Evolutionary conservation across 495 filamentous ascomycete species (phyloP).

Genomic region (Melanomma pulvis-pyrius): DNA sequence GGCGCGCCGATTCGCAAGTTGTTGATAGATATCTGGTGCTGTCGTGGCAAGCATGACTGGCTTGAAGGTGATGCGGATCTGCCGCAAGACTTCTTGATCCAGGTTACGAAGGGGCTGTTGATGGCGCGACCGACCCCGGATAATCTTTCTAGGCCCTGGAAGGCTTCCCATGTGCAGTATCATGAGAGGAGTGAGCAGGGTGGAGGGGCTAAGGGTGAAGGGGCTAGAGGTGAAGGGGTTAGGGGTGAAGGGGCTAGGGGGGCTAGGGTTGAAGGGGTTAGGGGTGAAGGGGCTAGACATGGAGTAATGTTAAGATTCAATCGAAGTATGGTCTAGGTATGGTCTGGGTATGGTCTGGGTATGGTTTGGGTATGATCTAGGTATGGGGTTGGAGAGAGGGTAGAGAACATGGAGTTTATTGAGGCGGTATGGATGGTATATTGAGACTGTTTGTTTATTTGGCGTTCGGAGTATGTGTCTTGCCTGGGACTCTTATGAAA

Average conservation of each 20-base stretch:
- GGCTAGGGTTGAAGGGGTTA: too few relatives aligned
- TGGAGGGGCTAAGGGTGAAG: not conserved
- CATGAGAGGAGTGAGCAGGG: conserved; percentile 5
- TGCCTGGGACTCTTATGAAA: too few relatives aligned
- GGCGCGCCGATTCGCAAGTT: conserved; percentile 12
- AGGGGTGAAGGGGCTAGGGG: not conserved
- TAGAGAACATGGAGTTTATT: too few relatives aligned
- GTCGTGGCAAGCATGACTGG: conserved; percentile 28
- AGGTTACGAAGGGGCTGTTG: conserved; percentile 16
- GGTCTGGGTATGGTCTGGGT: too few relatives aligned
- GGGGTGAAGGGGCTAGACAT: too few relatives aligned
- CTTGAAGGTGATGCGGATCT: conserved; percentile 18
- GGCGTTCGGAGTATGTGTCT: too few relatives aligned
- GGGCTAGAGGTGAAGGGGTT: not conserved
- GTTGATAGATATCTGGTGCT: conserved; percentile 28
- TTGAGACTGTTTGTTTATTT: too few relatives aligned
- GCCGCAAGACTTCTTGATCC: conserved; percentile 20
- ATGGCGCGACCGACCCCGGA: conserved; percentile 13
- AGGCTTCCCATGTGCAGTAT: conserved; percentile 26
- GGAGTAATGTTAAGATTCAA: too few relatives aligned
- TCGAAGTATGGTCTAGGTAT: too few relatives aligned
- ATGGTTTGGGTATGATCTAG: too few relatives aligned
- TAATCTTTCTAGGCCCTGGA: conserved; percentile 14
- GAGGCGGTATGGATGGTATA: too few relatives aligned
- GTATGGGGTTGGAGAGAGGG: too few relatives aligned